Base-by-base conservation (phyloP, 2,329 filamentous ascomycete genomes). In the Curvularia spicifera region DNA sequence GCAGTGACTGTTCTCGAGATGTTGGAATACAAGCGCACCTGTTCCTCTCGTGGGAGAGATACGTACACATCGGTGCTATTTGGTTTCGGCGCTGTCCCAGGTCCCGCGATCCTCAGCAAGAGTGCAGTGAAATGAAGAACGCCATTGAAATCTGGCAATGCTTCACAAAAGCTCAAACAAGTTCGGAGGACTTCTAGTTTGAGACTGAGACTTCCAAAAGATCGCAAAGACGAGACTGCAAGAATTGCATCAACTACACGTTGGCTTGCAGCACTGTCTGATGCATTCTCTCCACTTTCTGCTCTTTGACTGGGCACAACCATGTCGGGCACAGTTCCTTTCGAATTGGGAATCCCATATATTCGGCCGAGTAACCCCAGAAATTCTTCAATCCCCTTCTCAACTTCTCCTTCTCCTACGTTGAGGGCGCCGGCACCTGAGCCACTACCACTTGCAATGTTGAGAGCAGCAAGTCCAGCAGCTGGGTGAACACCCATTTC, bases 401-500 rank as follows among this genome's bases (percentile, higher is more conserved):
- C 76, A 39, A 73, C 67, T 53, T 78, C 74, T 8, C 71, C 72
- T 57, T 75, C 74, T 15, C 71, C 71, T 3, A 76, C 56, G 65
- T 87, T 89, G 28, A 95, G 79, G 12, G 89, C 88, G n/a, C 92
- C 88, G 51, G 97, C 81, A 1, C 92, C 93, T 6, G 93, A 91
- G 15, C 91, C 91, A 39, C 64, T 66, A 7, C 70, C 71, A 33
- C 68, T 71, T 8, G 65, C 67, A 63, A 76, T 72, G 63, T 87
- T 89, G 29, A 95, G 80, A 12, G 89, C 88, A 26, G 92, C 88
- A 50, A 97, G 80, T 0, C 92, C 93, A 9, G 94, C 92, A 18
- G 94, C 94, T 40, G 95, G 95, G 78, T 98, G 94, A 35, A 99
- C 91, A 3, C 94, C 95, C 70, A 95, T 91, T 72, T 98, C 95